A percentile compares a stretch with the other conserved stretches of the same genome.
These are phyloP conservation scores for Globisporangium polare DNA, from an alignment of 352 stramenopile species.

Conservation along the genomic window DNA sequence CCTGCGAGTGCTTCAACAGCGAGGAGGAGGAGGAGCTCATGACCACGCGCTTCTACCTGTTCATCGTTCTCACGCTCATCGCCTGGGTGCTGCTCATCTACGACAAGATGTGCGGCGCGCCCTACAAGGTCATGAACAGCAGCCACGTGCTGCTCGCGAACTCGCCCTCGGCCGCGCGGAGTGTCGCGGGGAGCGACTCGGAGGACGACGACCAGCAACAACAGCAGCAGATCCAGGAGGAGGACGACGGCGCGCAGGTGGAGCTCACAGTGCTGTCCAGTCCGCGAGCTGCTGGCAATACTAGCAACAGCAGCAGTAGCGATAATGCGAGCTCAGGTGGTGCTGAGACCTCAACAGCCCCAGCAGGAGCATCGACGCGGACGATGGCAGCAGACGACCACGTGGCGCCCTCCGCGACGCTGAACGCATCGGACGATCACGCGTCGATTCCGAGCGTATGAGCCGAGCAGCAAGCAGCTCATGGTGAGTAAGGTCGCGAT, in stretches of 20 bases:
- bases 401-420: background rate
- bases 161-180: slow-evolving; percentile 41
- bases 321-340: background rate
- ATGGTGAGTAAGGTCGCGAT: no score
- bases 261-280: slow-evolving; percentile 13
- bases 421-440: background rate
- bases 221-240: background rate
- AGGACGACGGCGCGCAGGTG: slow-evolving; percentile 7
- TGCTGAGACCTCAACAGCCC: no score
- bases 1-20: slow-evolving; percentile 65
- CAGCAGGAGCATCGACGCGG: background rate
- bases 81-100: slow-evolving; percentile 60
- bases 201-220: slow-evolving; percentile 22
- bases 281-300: background rate
- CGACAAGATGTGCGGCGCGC: slow-evolving; percentile 69
- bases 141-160: slow-evolving; percentile 59
- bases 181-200: slow-evolving; percentile 27
- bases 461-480: background rate
- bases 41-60: slow-evolving; percentile 68
- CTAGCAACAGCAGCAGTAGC: background rate
- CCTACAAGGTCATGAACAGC: slow-evolving; percentile 81
- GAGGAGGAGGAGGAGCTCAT: slow-evolving; percentile 55
- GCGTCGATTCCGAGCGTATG: background rate
- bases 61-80: slow-evolving; percentile 55
- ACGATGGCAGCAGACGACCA: background rate